Evolutionary conservation across 768 basidiomycete species (phyloP).

Genomic region (Lactarius psammicola): DNA sequence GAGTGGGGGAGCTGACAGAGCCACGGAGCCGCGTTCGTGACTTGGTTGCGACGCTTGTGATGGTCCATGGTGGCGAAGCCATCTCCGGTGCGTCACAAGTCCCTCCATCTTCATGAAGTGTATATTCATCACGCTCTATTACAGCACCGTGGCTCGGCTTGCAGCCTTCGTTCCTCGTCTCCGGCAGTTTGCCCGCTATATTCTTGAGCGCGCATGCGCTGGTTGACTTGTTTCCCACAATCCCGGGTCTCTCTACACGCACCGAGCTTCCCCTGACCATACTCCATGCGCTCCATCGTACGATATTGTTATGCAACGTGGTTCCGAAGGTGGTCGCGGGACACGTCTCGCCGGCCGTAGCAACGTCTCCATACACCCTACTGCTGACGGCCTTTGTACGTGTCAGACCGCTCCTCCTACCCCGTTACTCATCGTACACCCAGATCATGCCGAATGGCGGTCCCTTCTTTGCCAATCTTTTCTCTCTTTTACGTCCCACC

Average conservation of each 20-base stretch:
- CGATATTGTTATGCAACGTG: slow-evolving; percentile 22
- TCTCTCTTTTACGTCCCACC: slow-evolving; percentile 73
- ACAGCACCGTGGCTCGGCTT: slow-evolving; percentile 28
- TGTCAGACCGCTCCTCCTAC: neutral
- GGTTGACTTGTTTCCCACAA: slow-evolving; percentile 22
- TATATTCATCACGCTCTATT: neutral
- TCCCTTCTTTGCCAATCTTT: slow-evolving; percentile 73
- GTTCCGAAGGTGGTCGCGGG: slow-evolving; percentile 22
- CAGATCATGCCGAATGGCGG: slow-evolving; percentile 46
- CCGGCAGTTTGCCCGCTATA: slow-evolving; percentile 8
- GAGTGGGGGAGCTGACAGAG: neutral
- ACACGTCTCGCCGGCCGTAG: slow-evolving; percentile 22
- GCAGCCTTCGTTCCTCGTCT: slow-evolving; percentile 28
- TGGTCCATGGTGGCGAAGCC: slow-evolving; percentile 30
- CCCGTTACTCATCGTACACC: neutral
- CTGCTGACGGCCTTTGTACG: slow-evolving; percentile 24
- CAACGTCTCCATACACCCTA: slow-evolving; percentile 24
- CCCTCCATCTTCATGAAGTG: neutral
- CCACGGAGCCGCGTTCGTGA: slow-evolving; percentile 26
- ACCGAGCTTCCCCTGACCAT: slow-evolving; percentile 25
- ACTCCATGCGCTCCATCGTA: slow-evolving; percentile 26
- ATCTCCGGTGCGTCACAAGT: slow-evolving; percentile 23
- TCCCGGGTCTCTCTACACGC: slow-evolving; percentile 17
- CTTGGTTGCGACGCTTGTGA: slow-evolving; percentile 24
- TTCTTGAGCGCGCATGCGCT: slow-evolving; percentile 20